Evolutionary conservation across 306 rosid genomes (phyloP).

Genomic region (Cicer arietinum): DNA sequence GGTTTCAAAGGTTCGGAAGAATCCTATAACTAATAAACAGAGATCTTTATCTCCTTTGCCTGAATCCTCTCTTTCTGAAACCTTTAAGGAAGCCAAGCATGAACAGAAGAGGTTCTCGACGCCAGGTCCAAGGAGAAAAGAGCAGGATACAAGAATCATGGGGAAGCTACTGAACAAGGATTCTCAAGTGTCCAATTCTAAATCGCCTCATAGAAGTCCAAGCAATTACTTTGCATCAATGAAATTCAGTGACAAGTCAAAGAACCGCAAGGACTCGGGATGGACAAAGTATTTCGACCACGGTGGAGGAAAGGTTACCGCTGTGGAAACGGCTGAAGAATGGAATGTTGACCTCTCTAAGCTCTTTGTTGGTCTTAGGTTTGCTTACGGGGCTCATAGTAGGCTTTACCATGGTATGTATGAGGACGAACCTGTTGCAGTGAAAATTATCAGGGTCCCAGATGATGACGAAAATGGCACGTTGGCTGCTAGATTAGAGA

Average conservation of each 20-base stretch:
- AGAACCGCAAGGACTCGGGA: slow-evolving; percentile 63
- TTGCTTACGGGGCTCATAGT: slow-evolving; percentile 96
- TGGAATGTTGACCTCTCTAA: slow-evolving; percentile 81
- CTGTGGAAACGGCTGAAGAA: slow-evolving; percentile 86
- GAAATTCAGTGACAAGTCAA: slow-evolving; percentile 56
- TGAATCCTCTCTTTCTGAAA: slow-evolving; percentile 51
- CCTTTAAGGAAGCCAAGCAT: slow-evolving; percentile 72
- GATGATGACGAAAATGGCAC: slow-evolving; percentile 82
- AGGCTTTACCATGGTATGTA: slow-evolving; percentile 93
- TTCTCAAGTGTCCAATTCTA: slow-evolving; percentile 45
- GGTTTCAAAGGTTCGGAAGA: slow-evolving; percentile 41
- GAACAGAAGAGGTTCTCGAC: slow-evolving; percentile 74
- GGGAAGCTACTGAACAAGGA: slow-evolving; percentile 60
- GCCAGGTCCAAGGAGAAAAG: slow-evolving; percentile 65
- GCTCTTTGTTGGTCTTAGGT: slow-evolving; percentile 80
- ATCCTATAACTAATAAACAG: slow-evolving; percentile 54
- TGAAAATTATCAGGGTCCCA: slow-evolving; percentile 75
- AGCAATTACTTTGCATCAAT: slow-evolving; percentile 51
- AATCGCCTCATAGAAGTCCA: slow-evolving; percentile 52
- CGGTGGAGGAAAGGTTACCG: slow-evolving; percentile 82
- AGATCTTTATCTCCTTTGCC: slow-evolving; percentile 88
- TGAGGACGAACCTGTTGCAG: slow-evolving; percentile 81
- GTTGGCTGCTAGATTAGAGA: slow-evolving; percentile 76
- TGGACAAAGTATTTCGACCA: slow-evolving; percentile 92
- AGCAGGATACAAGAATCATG: slow-evolving; percentile 58